A percentile compares a stretch with the other conserved stretches of the same genome.
Evolutionary conservation across 2,329 filamentous ascomycete genomes (phyloP).

Genomic region (Dothistroma septosporum): DNA sequence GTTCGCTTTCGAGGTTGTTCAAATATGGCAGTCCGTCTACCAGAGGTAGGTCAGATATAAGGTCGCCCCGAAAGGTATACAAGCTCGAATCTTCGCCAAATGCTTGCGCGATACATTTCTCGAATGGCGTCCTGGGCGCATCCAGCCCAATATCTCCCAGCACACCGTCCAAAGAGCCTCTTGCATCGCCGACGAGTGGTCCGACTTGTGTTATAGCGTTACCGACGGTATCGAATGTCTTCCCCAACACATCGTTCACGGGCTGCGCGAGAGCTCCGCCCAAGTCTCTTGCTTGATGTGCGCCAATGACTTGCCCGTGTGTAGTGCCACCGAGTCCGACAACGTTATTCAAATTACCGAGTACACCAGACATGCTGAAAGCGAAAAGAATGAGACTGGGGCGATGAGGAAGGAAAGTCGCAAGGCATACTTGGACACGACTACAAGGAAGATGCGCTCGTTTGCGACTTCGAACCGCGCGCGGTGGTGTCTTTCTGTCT

Average conservation of each 20-base stretch:
- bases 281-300: not conserved
- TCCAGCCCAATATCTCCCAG: conserved; percentile 1
- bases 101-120: conserved; percentile 15
- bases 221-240: not conserved
- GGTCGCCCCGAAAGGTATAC: conserved; percentile 16
- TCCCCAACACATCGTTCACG: not conserved
- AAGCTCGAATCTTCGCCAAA: conserved; percentile 11
- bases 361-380: not conserved
- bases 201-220: not conserved
- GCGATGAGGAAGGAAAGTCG: not conserved
- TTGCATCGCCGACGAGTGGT: not conserved
- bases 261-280: not conserved
- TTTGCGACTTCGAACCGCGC: no score
- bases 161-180: not conserved
- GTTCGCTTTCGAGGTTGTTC: not conserved
- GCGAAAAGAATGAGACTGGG: not conserved
- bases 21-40: not conserved
- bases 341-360: not conserved
- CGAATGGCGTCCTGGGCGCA: conserved; percentile 7
- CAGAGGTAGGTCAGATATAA: conserved; percentile 13
- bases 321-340: not conserved
- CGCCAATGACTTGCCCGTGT: not conserved
- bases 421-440: no score
- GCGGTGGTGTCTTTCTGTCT: no score
- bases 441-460: no score